phyloP scores from a whole-genome alignment of 2,329 filamentous ascomycete species.

The Xylariales sp. region DNA sequence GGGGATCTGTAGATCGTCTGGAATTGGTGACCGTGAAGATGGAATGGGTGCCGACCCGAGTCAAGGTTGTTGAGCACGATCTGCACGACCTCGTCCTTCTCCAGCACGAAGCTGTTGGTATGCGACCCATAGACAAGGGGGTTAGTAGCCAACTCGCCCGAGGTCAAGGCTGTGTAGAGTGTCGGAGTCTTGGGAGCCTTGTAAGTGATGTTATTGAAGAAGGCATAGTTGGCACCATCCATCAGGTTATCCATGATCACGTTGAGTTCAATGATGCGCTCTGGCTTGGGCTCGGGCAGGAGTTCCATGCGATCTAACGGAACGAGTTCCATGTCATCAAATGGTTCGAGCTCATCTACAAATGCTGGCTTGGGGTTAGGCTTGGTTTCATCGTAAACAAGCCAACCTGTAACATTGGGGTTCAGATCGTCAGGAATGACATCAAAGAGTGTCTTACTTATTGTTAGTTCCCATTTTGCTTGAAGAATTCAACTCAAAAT shows the following conservation, averaged over 20 bases:
- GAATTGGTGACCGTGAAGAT: constrained; percentile 74
- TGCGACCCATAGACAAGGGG: constrained; percentile 60
- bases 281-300: constrained; percentile 57
- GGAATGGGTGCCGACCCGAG: constrained; percentile 67
- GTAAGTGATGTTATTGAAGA: constrained; percentile 78
- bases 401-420: constrained; percentile 63
- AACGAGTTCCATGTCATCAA: constrained; percentile 69
- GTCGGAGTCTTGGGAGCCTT: constrained; percentile 70
- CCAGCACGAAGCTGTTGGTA: constrained; percentile 64
- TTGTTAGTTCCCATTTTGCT: too few relatives aligned
- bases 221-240: constrained; percentile 65
- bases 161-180: constrained; percentile 69
- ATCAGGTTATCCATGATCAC: constrained; percentile 64
- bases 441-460: constrained; percentile 67
- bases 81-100: constrained; percentile 65
- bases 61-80: constrained; percentile 74
- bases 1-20: constrained; percentile 59
- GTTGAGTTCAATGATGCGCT: constrained; percentile 58
- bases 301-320: constrained; percentile 63
- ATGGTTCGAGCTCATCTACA: constrained; percentile 59
- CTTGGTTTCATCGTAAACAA: constrained; percentile 49
- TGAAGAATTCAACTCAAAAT: too few relatives aligned
- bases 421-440: constrained; percentile 62
- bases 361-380: constrained; percentile 44
- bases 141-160: constrained; percentile 57